Evolutionary conservation across 306 rosid species (phyloP).

Genomic region (Cucurbita moschata): DNA sequence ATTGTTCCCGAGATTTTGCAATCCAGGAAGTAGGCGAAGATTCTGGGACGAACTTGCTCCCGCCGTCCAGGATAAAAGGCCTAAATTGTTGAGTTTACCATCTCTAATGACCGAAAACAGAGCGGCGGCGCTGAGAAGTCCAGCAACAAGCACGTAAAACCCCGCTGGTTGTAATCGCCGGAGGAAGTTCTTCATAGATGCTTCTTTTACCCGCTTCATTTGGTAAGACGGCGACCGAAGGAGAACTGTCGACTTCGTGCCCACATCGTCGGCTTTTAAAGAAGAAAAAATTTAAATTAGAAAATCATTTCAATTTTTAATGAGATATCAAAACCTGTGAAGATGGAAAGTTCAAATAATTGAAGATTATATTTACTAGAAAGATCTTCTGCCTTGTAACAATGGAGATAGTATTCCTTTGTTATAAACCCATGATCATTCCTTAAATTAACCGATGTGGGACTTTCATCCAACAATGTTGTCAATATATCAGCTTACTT

Average conservation of each 20-base stretch:
- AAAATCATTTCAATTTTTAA: no score
- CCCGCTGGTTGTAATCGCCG: slow-evolving; percentile 1
- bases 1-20: slow-evolving; percentile 69
- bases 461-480: no score
- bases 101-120: slow-evolving; percentile 27
- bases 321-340: no score
- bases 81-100: slow-evolving; percentile 19
- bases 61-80: slow-evolving; percentile 21
- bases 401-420: no score
- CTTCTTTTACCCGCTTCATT: background rate
- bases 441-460: no score
- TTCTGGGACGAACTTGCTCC: slow-evolving; percentile 9
- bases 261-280: background rate
- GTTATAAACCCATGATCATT: no score
- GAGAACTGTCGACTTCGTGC: background rate
- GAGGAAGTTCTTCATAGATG: background rate
- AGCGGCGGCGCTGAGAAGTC: slow-evolving; percentile 34
- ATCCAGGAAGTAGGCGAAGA: slow-evolving; percentile 38
- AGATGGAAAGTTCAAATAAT: no score
- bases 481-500: no score
- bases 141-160: slow-evolving; percentile 25
- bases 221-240: background rate
- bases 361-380: no score
- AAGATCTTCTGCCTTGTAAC: no score
- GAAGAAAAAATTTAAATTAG: no score